Evolutionary conservation across 768 basidiomycete species (phyloP).

Genomic region (Suillus paluster): DNA sequence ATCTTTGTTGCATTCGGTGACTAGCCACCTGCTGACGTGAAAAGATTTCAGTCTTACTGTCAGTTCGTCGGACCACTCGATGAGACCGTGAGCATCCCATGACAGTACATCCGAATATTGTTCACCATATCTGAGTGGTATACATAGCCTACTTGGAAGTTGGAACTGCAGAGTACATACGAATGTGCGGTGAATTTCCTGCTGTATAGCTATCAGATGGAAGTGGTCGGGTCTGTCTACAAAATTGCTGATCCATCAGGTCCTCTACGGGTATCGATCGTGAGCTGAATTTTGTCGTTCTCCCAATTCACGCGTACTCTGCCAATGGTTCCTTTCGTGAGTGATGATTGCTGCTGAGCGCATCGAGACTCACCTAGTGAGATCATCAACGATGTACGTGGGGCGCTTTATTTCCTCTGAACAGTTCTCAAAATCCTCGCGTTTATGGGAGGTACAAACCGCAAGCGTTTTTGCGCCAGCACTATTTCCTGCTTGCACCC

Average conservation of each 20-base stretch:
- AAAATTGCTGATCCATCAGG: background rate
- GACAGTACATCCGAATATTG: too few species aligned
- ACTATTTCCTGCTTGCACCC: slow-evolving; percentile 72
- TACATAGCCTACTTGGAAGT: too few species aligned
- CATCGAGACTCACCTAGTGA: slow-evolving; percentile 57
- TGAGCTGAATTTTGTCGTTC: background rate
- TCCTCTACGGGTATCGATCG: slow-evolving; percentile 2
- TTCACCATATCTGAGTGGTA: too few species aligned
- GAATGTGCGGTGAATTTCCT: too few species aligned
- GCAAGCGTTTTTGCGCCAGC: slow-evolving; percentile 80
- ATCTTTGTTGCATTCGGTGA: too few species aligned
- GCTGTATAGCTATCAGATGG: too few species aligned
- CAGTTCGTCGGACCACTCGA: too few species aligned
- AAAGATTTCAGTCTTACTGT: too few species aligned
- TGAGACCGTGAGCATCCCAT: too few species aligned
- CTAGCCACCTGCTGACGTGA: too few species aligned
- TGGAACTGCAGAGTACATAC: too few species aligned
- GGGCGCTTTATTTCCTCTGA: slow-evolving; percentile 45
- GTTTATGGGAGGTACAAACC: slow-evolving; percentile 79
- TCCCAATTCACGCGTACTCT: slow-evolving; percentile 4
- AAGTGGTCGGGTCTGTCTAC: background rate
- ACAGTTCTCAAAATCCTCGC: slow-evolving; percentile 54
- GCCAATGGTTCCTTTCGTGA: background rate
- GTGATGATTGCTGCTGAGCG: too few species aligned
- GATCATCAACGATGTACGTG: slow-evolving; percentile 70